These are phyloP conservation scores for Phytomonas sp. DNA, from an alignment of 208 protist genomes.

Conservation along the genomic window DNA sequence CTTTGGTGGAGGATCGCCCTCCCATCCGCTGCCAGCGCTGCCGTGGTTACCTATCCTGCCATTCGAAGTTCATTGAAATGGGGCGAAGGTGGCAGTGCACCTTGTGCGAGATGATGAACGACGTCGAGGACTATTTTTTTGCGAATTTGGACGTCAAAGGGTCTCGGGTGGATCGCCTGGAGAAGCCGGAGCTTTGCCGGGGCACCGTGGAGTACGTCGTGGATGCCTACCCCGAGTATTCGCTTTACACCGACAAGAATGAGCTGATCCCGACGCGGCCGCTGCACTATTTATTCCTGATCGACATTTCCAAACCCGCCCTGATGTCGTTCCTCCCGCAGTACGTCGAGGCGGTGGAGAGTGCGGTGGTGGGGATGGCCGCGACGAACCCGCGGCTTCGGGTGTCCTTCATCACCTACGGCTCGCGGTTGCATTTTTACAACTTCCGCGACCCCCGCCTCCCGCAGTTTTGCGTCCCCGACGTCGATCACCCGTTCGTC, in stretches of 20 bases:
- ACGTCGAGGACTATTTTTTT: conserved; percentile 69
- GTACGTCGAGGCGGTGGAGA: conserved; percentile 56
- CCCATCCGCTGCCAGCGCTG: conserved; percentile 92
- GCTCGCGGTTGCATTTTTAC: conserved; percentile 86
- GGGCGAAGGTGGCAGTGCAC: conserved; percentile 86
- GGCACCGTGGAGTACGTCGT: conserved; percentile 89
- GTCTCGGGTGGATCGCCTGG: conserved; percentile 39
- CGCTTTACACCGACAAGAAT: conserved; percentile 30
- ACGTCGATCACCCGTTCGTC: conserved; percentile 85
- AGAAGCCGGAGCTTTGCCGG: conserved; percentile 55
- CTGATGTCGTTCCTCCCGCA: conserved; percentile 52
- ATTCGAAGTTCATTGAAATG: conserved; percentile 77
- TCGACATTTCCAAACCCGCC: conserved; percentile 72
- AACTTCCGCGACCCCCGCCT: conserved; percentile 66
- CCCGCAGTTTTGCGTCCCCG: conserved; percentile 73
- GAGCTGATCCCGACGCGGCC: conserved; percentile 39
- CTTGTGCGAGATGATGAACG: conserved; percentile 80
- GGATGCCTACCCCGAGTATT: conserved; percentile 64
- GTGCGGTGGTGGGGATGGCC: conserved; percentile 65
- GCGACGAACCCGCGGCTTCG: conserved; percentile 49
- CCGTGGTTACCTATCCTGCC: conserved; percentile 88
- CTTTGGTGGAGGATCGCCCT: conserved; percentile 44
- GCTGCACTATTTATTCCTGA: conserved; percentile 77
- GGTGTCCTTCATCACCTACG: conserved; percentile 88
- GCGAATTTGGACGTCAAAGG: conserved; percentile 77